Evolutionary conservation across 768 basidiomycete species (phyloP), one percentile per base, ranked within the genome.

Genomic region (Phlebiopsis flavidoalba): DNA sequence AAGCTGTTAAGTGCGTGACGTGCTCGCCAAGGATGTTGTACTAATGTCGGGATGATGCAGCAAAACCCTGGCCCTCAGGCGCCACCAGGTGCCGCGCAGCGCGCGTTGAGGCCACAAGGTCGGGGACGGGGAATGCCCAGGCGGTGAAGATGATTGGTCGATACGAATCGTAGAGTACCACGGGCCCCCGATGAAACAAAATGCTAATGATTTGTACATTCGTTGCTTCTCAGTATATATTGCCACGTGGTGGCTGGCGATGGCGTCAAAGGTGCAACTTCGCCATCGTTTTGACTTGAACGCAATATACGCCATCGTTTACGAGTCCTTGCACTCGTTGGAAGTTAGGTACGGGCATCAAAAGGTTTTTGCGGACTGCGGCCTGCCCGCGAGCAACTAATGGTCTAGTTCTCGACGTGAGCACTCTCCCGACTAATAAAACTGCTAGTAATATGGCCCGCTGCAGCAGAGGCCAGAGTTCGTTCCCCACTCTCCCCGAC

Each of bases 71-170:
- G 95, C n/a, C 95, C 95, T 19, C 86, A 80, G 66, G 91, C 91
- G 47, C 94, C 95, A 14, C 88, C 93, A n/a, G 95, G 94, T n/a
- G 78, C 92, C 8, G 92, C 93, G 12, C 88, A 91, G 69, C 81
- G 91, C 48, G 94, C 91, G 14, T 72, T 96, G 63, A 82, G 94
- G 70, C 40, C 40, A 43, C 40, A 43, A 17, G 93, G 93, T 48
- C 80, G 95, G 64, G 95, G 95, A 26, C 82, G 94, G 61, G 94
- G 95, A 58, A 82, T 86, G 77, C 86, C 83, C 52, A 78, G 89
- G 65, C 86, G 91, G 76, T 91, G 64, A 71, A 66, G 64, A 63
- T 65, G 61, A 65, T 59, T 61, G 64, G 59, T 33, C 47, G 60
- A 61, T 63, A 62, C 46, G 49, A 63, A 63, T 45, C 51, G 58